Conservation (phyloP, 2,329 filamentous ascomycete species). For the Xylariaceae sp. region DNA sequence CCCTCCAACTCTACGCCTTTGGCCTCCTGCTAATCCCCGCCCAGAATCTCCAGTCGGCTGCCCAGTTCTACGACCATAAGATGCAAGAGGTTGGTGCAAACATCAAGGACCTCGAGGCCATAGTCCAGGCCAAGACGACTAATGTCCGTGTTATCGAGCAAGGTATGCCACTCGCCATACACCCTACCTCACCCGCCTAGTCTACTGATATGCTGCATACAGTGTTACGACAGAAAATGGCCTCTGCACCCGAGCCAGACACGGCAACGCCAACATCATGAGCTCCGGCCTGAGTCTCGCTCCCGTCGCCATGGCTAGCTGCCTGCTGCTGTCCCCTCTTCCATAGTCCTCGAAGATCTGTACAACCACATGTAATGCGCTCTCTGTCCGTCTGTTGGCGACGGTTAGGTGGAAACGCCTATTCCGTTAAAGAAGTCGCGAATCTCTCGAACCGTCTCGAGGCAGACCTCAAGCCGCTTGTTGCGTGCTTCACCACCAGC, state of each 20-base stretch:
- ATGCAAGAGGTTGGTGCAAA: constrained; percentile 51
- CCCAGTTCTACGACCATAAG: constrained; percentile 57
- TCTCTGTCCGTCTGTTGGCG: not conserved
- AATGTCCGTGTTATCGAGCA: constrained; percentile 88
- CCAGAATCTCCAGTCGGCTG: constrained; percentile 52
- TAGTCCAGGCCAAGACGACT: constrained; percentile 69
- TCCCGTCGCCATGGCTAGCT: not conserved
- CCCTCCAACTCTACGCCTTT: not conserved
- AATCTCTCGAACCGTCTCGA: constrained; percentile 10
- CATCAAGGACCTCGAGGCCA: constrained; percentile 55
- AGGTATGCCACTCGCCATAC: constrained; percentile 47
- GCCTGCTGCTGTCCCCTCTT: not conserved
- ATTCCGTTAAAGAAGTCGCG: not conserved
- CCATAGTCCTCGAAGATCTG: not conserved
- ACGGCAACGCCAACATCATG: not conserved
- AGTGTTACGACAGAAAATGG: constrained; percentile 47
- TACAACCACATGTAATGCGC: not conserved
- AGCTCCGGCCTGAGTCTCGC: not conserved
- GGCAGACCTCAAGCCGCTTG: constrained; percentile 3
- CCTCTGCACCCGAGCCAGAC: constrained; percentile 23
- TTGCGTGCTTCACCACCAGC: not conserved
- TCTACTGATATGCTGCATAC: not conserved
- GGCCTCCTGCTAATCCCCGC: constrained; percentile 10
- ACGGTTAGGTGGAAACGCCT: not conserved
- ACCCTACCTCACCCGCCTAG: constrained; percentile 19